These are phyloP conservation scores for Aspergillus diversus DNA, from an alignment of 495 filamentous ascomycete species.

Conservation along the genomic window DNA sequence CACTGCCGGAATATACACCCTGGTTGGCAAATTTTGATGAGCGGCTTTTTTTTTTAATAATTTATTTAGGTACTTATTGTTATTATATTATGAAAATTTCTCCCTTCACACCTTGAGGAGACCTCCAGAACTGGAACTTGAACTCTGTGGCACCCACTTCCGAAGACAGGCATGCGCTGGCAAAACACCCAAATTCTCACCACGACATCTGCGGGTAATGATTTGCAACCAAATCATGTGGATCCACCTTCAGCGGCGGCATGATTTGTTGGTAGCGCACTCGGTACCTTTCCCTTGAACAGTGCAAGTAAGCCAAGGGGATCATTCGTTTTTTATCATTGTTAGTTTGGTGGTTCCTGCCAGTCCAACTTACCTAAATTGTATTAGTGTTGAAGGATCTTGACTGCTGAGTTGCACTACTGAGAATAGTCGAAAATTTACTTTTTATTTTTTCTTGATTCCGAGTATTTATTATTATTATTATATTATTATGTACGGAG, in stretches of 20 bases:
- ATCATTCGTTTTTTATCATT: no score
- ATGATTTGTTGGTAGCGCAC: conserved; percentile 21
- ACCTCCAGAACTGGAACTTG: not conserved
- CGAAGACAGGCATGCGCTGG: conserved; percentile 29
- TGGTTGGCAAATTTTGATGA: not conserved
- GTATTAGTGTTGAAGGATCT: not conserved
- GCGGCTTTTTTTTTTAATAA: not conserved
- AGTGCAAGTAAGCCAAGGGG: conserved; percentile 21
- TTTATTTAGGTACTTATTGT: no score
- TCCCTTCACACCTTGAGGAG: no score
- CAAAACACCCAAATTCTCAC: conserved; percentile 21
- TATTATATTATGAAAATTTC: no score
- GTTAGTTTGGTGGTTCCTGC: conserved; percentile 2
- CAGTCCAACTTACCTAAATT: not conserved
- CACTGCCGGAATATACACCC: not conserved
- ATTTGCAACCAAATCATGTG: conserved; percentile 30
- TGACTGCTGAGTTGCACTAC: not conserved
- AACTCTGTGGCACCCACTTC: conserved; percentile 24
- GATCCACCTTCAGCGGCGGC: conserved; percentile 21
- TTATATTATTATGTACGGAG: not conserved
- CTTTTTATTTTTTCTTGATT: not conserved
- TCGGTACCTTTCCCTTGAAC: conserved; percentile 29
- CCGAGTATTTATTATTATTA: not conserved
- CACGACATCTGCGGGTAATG: conserved; percentile 30
- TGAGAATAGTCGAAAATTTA: not conserved